Evolutionary conservation across 805 yeast genomes (phyloP).

Genomic region (Ogataea naganishii): DNA sequence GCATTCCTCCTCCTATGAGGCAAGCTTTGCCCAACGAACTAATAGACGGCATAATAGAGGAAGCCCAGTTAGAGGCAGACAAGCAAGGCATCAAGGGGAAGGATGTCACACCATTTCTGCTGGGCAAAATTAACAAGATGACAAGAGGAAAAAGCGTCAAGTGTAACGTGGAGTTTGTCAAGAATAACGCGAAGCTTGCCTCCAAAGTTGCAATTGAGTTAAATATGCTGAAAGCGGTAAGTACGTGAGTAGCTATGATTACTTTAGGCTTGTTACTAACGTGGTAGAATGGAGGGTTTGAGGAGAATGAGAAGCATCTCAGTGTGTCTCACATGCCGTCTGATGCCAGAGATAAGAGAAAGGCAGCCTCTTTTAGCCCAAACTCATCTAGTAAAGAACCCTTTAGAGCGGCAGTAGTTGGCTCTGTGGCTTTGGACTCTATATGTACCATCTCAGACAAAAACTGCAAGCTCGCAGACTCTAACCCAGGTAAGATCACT

Average conservation of each 20-base stretch:
- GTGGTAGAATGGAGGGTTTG: constrained; percentile 1
- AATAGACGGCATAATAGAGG: constrained; percentile 47
- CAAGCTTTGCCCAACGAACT: constrained; percentile 46
- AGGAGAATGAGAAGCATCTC: background rate
- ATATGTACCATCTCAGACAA: constrained; percentile 35
- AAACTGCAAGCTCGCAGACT: constrained; percentile 38
- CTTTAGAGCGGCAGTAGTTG: constrained; percentile 42
- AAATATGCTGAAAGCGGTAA: constrained; percentile 22
- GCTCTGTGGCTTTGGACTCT: constrained; percentile 71
- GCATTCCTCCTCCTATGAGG: constrained; percentile 72
- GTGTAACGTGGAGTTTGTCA: constrained; percentile 67
- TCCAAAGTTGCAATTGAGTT: constrained; percentile 56
- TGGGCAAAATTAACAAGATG: constrained; percentile 52
- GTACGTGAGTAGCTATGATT: constrained; percentile 6
- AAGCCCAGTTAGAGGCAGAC: constrained; percentile 51
- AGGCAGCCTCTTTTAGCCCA: background rate
- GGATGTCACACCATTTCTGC: constrained; percentile 68
- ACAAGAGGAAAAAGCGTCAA: constrained; percentile 65
- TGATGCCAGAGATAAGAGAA: background rate
- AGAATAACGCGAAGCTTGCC: constrained; percentile 66
- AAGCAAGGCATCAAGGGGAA: constrained; percentile 54
- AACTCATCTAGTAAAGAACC: background rate
- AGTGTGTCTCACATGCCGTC: constrained; percentile 1
- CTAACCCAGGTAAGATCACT: constrained; percentile 58
- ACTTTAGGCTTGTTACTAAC: too few relatives aligned